Base-by-base conservation (phyloP, 1,284 basidiomycete species). In the Leccinum cinnamomeum region DNA sequence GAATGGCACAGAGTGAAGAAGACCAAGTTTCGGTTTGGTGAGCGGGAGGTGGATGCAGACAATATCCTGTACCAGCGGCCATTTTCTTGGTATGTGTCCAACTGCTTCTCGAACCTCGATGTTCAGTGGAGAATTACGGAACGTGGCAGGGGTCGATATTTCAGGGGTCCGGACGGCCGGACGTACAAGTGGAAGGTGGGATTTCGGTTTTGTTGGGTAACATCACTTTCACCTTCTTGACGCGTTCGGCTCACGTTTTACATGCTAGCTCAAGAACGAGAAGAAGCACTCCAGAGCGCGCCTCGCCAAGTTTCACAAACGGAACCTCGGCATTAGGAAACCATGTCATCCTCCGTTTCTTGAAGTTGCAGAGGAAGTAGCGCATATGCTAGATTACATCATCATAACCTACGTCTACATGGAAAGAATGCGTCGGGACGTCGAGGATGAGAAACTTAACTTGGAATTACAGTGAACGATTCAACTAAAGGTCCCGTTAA, bases 401-500 rank as follows among this genome's bases (percentile, higher is more conserved):
- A 35, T 77, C 7, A 58, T 77, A 44, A 79, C 78, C 3, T 77
- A 78, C 56, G 66, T 77, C 16, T 76, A 75, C 53, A 62, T 74
- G 41, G 75, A 76, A 57, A 72, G 71, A 57, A 37, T 74, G 16
- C 73, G 75, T 25, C 63, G 60, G 56, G 69, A 75, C 12, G 54
- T 67, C 23, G 65, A 72, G 39, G 66, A 61, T 58, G 65, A 66
- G 23, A 70, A 53, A 20, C 14, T n/a, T 4, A 68, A 68, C 48
- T 12, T 69, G 30, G 63, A 50, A 51, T 35, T 51, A 1, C 6
- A 48, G 18, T 14, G n/a, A 46, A 46, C 5, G 37, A 39, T 39
- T 39, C 14, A 16, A 14, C 14, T 16, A 7, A 39, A 12, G 37
- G 16, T 7, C 11, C 18, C 5, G 8, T 7, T 20, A 11, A 20